Evolutionary conservation across 768 basidiomycete genomes (phyloP), one percentile per base, ranked within the genome.

Genomic region (Russula lepida): DNA sequence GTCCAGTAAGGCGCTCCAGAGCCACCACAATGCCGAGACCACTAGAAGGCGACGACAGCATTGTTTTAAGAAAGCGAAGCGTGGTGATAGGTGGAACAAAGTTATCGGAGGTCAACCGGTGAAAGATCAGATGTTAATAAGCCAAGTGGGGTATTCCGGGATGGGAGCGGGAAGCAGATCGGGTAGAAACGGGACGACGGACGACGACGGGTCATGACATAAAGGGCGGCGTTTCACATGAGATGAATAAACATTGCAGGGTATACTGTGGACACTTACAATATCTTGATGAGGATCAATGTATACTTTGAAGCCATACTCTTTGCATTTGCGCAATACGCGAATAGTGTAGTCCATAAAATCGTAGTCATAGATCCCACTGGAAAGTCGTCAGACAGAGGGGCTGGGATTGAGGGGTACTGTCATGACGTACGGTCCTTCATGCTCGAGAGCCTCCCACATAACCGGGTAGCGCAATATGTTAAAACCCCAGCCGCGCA

Each of bases 1-100:
- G 92, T 94, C 95, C 95, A 98, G 69, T 84, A 94, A 0, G 95
- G 95, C 0, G 95, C 95, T 13, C 95, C 95, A 4, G 92, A 93
- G 8, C 95, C 95, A 21, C 93, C 92, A 19, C 89, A 88, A 76
- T 92, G 95, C 47, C 95, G 89, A 1, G 94, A 95, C 89, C 93
- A 98, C 89, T 95, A 27, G n/a, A 27, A 28, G 11, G 17, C 13
- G 39, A 4, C 15, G 30, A 51, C n/a, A 21, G 2, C 27, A 9
- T 25, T 17, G 30, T 49, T 43, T 32, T 8, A n/a, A n/a, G 35
- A 19, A 23, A 21, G 43, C 12, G 6, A 49, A 41, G 39, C 19
- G 27, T 7, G 8, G 6, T 43, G 3, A 43, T 43, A 1, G 41
- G 43, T 30, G 21, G 49, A 28, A 23, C 11, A 12, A 33, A 28